Conservation (phyloP, 2,329 filamentous ascomycete species). For the Ophiostoma angusticollis region DNA sequence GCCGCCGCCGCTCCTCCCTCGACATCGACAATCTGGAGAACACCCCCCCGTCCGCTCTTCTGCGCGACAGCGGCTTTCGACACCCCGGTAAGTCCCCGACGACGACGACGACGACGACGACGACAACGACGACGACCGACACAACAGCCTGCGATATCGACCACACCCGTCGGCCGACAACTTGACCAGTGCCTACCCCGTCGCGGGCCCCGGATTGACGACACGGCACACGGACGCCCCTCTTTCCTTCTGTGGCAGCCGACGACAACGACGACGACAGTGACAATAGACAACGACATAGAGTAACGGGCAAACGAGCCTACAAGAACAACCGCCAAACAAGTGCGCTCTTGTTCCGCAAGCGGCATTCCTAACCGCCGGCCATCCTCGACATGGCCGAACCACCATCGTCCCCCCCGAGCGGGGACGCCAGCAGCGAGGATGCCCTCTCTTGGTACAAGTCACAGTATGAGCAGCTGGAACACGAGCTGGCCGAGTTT, state of each 20-base stretch:
- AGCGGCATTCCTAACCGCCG: no score
- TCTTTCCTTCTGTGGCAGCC: no score
- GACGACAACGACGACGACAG: neutral
- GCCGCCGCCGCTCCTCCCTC: neutral
- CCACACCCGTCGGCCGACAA: no score
- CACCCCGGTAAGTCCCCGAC: neutral
- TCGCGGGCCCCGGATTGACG: no score
- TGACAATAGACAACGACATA: neutral
- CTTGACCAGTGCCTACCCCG: no score
- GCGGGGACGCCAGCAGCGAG: slow-evolving; percentile 42
- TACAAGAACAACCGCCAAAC: slow-evolving; percentile 6
- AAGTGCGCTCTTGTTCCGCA: no score
- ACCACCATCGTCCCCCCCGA: slow-evolving; percentile 49
- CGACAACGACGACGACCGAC: neutral
- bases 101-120: slow-evolving; percentile 1
- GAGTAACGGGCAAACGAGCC: neutral
- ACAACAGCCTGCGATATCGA: no score
- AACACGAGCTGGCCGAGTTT: slow-evolving; percentile 85
- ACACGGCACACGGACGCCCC: no score
- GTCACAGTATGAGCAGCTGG: slow-evolving; percentile 82
- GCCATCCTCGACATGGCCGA: slow-evolving; percentile 35
- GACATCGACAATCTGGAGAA: slow-evolving; percentile 1
- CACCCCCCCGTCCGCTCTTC: neutral
- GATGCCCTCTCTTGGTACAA: slow-evolving; percentile 92
- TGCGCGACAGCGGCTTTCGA: neutral